Base-by-base conservation (phyloP, 2,329 filamentous ascomycete genomes). In the Xylaria sp. region DNA sequence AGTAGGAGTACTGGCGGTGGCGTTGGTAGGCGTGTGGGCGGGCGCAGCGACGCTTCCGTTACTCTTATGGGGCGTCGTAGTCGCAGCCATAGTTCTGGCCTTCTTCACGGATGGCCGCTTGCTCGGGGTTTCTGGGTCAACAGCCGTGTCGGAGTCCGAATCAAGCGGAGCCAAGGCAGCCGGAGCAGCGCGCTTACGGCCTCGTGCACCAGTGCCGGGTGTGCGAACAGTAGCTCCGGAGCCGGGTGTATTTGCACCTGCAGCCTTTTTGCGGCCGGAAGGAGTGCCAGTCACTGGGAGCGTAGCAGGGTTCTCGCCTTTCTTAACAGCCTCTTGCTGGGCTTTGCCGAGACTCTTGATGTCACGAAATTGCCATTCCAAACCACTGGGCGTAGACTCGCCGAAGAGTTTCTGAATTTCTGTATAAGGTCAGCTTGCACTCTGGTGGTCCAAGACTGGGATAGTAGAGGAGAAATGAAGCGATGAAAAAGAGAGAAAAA, bases 381-480 rank as follows among this genome's bases (percentile, higher is more conserved):
- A 84, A 9, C 88, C 88, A 23, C 84, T 83, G 0, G 82, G 76
- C 0, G 88, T 90, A 3, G 86, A 88, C 66, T 88, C 87, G 32
- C 88, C 88, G 71, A 88, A 90, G 78, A 86, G 85, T 69, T 84
- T 87, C 69, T 86, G 84, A 60, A 90, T 89, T 52, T 88, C 88
- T 90, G 70, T 59, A 12, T 52, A 18, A 20, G 15, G 58, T 72
- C 55, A 72, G 63, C 68, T 52, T 50, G 6, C 44, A 39, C 2
- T 52, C 15, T 2, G 2, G n/a, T 28, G 2, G 12, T 34, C 8
- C 23, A 1, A 10, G 10, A 25, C 12, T 57, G 3, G 2, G 37
- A 48, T 13, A 32, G 25, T 28, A 18, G 18, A 55, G 6, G 13
- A 23, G 23, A 5, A 44, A 9, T 15, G 32, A 13, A 39, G 50